Evolutionary conservation across 192 early-diverging fungal species (phyloP).

Genomic region (Backusella macrospora): DNA sequence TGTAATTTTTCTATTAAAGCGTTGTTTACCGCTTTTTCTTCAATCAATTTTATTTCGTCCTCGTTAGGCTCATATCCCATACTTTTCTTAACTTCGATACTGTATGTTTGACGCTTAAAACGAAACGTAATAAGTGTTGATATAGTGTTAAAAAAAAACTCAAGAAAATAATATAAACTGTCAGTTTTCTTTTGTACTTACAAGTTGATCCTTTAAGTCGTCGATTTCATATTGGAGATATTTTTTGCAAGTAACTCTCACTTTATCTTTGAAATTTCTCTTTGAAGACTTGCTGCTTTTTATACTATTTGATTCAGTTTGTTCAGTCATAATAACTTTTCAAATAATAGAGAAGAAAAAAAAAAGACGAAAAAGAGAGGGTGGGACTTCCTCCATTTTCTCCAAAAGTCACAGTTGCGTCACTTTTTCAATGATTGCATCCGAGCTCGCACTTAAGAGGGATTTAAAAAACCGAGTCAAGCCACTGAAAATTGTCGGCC

Average conservation of each 20-base stretch:
- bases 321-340: no score
- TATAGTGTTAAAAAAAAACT: not conserved
- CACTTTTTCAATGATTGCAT: no score
- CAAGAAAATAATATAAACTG: no score
- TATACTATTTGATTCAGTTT: no score
- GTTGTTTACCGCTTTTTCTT: not conserved
- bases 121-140: not conserved
- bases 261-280: not conserved
- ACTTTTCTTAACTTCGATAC: not conserved
- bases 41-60: not conserved
- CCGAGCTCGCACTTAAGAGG: no score
- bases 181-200: not conserved
- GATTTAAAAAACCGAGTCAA: no score
- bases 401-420: no score
- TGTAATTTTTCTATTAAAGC: not conserved
- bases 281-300: no score
- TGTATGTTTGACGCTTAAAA: not conserved
- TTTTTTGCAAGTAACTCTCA: not conserved
- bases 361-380: no score
- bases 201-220: not conserved
- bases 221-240: not conserved
- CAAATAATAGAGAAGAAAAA: no score
- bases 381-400: no score
- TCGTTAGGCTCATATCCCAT: not conserved
- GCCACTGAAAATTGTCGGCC: no score